Evolutionary conservation across 495 filamentous ascomycete genomes (phyloP), one percentile per base, ranked within the genome.

Genomic region (Amphirosellinia nigrospora): DNA sequence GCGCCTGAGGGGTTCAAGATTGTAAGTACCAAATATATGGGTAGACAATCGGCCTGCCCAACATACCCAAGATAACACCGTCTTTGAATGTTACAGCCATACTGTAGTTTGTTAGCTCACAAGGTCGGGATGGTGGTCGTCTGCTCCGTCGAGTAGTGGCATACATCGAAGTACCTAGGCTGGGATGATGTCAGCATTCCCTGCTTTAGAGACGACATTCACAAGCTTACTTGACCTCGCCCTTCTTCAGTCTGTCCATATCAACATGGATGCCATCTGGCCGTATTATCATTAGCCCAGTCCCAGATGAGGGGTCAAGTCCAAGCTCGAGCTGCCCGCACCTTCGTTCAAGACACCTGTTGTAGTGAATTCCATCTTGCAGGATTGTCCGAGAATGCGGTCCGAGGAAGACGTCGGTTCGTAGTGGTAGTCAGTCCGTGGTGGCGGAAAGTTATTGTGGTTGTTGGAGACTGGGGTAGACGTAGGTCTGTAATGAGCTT

Each of bases 211-310:
- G 53, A 43, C 39, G 16, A 70, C 46, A 64, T 34, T 28, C 28
- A 23, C 23, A 23, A 70, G 85, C 91, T 82, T 86, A 97, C 94
- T 98, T 97, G 78, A 81, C 79, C 73, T 82, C 93, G 53, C 93
- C 93, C 75, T 89, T 92, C 88, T 97, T 96, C 72, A 96, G 79
- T 74, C 95, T 92, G 73, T 97, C 92, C 96, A 99, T 98, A 78
- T 99, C 96, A 64, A 99, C 84, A 81, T 99, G 96, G 78, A 99
- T 97, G 78, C 96, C 96, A 94, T 99, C 96, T 99, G 75, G 50
- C 64, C 64, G 71, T 60, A 65, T 16, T 53, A 38, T 55, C 59
- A 58, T 71, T 43, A 71, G 69, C 43, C 55, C 41, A 63, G 56
- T 61, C 61, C 69, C 67, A 46, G 65, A 66, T 28, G 55, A 65